Base-by-base conservation (phyloP, 2,329 filamentous ascomycete genomes). In the Blumeriella jaapii region DNA sequence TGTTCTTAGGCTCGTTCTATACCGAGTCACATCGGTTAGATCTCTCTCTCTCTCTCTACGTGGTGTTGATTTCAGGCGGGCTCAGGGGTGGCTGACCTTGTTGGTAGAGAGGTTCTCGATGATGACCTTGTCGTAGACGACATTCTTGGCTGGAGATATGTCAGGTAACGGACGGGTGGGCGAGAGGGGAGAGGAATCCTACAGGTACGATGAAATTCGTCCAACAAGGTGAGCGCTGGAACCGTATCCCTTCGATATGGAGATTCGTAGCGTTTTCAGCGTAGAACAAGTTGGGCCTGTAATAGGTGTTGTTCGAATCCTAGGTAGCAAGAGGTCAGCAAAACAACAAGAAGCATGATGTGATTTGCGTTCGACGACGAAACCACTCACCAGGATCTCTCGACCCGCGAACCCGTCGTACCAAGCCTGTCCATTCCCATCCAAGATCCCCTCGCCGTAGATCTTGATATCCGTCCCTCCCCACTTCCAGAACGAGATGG, bases 401-500 rank as follows among this genome's bases (percentile, higher is more conserved):
- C 48, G 40, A 2, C 59, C 58, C 4, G 58, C 54, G 28, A 42
- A 42, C 11, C 38, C 46, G 36, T 48, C 46, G 14, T 40, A 48
- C 46, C 46, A 48, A 11, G 37, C 34, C 31, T 48, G 46, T 16
- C 44, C 46, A 40, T 48, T 48, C 8, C 46, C 46, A 38, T 48
- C 40, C 12, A 48, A 32, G 7, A 31, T 58, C 27, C 72, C 64
- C 9, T 64, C 60, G 27, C 74, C 74, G 37, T 64, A 71, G 45
- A 78, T 73, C 42, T 65, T 69, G 51, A 78, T 70, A 42, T 74
- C 60, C 42, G 69, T 63, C 8, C 74, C 73, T 36, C 72, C 71
- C 71, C 71, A 78, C 32, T 73, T 68, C 67, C 70, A 76, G 48
- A 76, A 77, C 37, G 71, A 71, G 36, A 76, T 68, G 3, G 65